phyloP scores from a whole-genome alignment of 2,329 filamentous ascomycete genomes.

The Fusarium dlaminii region DNA sequence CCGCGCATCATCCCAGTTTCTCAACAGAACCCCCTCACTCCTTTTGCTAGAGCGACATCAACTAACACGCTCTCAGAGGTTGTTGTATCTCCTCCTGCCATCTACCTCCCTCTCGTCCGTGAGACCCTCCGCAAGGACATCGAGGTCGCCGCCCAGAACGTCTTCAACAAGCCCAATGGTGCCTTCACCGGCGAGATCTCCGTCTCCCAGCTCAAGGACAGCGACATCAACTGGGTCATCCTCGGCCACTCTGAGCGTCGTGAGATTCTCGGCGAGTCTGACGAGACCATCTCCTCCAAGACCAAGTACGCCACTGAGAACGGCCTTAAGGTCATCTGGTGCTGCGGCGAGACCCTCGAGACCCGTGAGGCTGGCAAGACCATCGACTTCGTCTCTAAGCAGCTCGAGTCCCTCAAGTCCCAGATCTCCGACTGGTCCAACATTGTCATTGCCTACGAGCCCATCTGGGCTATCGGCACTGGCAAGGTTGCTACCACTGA shows the following conservation, averaged over 20 bases:
- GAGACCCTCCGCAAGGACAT: constrained; percentile 79
- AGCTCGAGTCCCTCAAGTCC: constrained; percentile 83
- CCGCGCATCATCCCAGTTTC: constrained; percentile 9
- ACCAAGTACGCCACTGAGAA: constrained; percentile 91
- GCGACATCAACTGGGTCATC: constrained; percentile 87
- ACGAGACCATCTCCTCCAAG: constrained; percentile 89
- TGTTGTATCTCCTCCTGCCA: constrained; percentile 87
- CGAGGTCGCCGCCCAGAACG: constrained; percentile 93
- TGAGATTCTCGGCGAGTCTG: constrained; percentile 86
- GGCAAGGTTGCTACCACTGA: constrained; percentile 90
- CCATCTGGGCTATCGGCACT: constrained; percentile 95
- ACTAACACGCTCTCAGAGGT: constrained; percentile 71
- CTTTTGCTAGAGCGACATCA: background rate
- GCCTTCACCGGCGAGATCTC: constrained; percentile 98
- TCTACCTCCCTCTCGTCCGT: constrained; percentile 90
- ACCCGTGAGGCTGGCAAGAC: constrained; percentile 88
- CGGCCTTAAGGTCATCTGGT: constrained; percentile 91
- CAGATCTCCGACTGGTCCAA: constrained; percentile 88
- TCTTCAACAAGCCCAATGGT: constrained; percentile 96
- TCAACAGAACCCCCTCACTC: constrained; percentile 21
- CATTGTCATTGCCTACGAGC: constrained; percentile 97
- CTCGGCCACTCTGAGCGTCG: constrained; percentile 96
- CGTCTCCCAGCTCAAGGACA: constrained; percentile 89
- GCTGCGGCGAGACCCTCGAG: constrained; percentile 95
- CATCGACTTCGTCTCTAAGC: constrained; percentile 82